Base-by-base conservation (phyloP, 305 asterid genomes). In the Salvia sclarea region DNA sequence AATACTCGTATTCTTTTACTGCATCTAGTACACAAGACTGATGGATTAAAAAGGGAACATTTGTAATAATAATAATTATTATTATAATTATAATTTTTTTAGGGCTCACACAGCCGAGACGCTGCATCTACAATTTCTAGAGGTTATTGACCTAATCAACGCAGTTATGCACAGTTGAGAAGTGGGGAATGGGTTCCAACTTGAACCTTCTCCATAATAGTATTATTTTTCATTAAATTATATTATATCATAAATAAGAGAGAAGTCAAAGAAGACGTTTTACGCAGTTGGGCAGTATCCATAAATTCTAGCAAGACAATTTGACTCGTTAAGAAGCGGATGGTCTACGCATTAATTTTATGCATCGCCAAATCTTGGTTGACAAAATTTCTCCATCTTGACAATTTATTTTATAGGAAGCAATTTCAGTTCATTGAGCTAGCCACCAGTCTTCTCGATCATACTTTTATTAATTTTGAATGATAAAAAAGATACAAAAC, bases 261-360 rank as follows among this genome's bases (percentile, higher is more conserved):
- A 18, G 7, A 72, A 73, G 75, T 77, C 73, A 72, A 77, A 17
- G 63, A 43, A 44, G 16, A 18, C 17, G 41, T 50, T 24, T 24
- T 35, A 3, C 21, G 28, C 6, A 48, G 73, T 59, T 64, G 54
- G 53, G 48, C 24, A 22, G 56, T 40, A 68, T 37, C 71, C 59
- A 47, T 69, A 69, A 70, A 70, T 70, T 48, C 8, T 16, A 55
- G 13, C 37, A 61, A 61, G 66, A 50, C 43, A 60, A 43, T 66
- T 67, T 41, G 10, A 47, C 16, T 69, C 72, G 11, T 35, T 31
- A 14, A 20, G 14, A 40, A 60, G 66, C 49, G 5, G 48, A 54
- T 25, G 60, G 72, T 73, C 71, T 66, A 40, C 48, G 59, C 69
- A 74, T 40, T 61, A 12, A 70, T n/a, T n/a, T n/a, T n/a, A n/a